These are phyloP conservation scores for Cornus suecica DNA, from an alignment of 148 eudicot species.

Conservation along the genomic window DNA sequence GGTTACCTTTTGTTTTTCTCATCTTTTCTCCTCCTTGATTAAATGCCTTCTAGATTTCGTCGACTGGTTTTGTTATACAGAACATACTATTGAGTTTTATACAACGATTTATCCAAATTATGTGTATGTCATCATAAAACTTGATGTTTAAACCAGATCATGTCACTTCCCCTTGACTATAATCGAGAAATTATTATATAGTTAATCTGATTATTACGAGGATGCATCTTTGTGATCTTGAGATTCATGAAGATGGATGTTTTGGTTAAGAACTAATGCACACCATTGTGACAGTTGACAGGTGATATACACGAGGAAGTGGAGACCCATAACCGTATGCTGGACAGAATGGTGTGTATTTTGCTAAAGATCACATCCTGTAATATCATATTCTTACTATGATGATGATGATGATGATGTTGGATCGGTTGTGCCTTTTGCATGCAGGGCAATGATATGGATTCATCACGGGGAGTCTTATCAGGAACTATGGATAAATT, in stretches of 20 bases:
- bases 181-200: background rate
- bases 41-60: no score
- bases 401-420: background rate
- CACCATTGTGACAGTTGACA: conserved; percentile 54
- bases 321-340: conserved; percentile 80
- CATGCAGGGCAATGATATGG: conserved; percentile 87
- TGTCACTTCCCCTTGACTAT: background rate
- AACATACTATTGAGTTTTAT: background rate
- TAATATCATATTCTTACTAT: background rate
- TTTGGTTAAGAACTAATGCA: conserved; percentile 1
- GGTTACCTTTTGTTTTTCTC: no score
- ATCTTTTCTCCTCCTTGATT: no score
- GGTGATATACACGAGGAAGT: conserved; percentile 95
- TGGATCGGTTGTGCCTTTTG: conserved; percentile 10
- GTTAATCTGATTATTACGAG: background rate
- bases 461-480: conserved; percentile 77
- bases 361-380: conserved; percentile 3
- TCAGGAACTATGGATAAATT: conserved; percentile 95
- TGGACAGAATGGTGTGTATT: conserved; percentile 75
- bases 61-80: no score
- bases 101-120: background rate
- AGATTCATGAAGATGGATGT: conserved; percentile 13
- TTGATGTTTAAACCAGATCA: background rate
- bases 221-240: background rate
- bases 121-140: no score